phyloP scores from a whole-genome alignment of 2,329 filamentous ascomycete species.

The Podosphaera fusca region DNA sequence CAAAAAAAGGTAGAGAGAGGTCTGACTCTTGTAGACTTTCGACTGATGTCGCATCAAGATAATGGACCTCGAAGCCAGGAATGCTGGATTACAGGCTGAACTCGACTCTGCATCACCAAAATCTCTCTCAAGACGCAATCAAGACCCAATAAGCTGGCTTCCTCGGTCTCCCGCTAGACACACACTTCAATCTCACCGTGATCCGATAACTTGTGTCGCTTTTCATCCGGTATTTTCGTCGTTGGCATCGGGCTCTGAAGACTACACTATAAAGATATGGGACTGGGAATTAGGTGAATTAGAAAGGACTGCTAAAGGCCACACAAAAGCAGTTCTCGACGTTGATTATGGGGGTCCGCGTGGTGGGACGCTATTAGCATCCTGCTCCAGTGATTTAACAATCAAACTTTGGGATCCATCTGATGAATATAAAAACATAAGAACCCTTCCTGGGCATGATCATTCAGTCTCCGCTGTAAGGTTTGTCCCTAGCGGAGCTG shows the following conservation, averaged over 20 bases:
- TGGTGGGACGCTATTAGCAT: slow-evolving; percentile 51
- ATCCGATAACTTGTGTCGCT: slow-evolving; percentile 64
- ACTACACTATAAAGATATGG: slow-evolving; percentile 91
- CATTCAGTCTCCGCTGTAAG: slow-evolving; percentile 76
- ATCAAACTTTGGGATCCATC: slow-evolving; percentile 90
- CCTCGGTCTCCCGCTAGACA: slow-evolving; percentile 65
- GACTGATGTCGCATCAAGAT: slow-evolving; percentile 32
- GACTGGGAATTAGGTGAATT: slow-evolving; percentile 88
- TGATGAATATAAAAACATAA: slow-evolving; percentile 86
- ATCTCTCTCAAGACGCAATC: slow-evolving; percentile 51
- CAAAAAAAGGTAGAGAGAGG: slow-evolving; percentile 60
- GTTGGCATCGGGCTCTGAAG: slow-evolving; percentile 73
- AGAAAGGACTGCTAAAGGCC: slow-evolving; percentile 74
- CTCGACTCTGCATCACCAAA: slow-evolving; percentile 63
- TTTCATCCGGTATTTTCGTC: slow-evolving; percentile 87
- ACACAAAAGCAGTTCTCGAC: slow-evolving; percentile 71
- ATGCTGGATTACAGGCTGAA: slow-evolving; percentile 52
- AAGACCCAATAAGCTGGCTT: slow-evolving; percentile 70
- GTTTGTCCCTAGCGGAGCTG: slow-evolving; percentile 66
- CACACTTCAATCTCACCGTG: slow-evolving; percentile 60
- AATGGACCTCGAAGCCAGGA: slow-evolving; percentile 72
- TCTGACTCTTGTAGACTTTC: not conserved
- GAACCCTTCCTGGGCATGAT: slow-evolving; percentile 75
- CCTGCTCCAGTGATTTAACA: slow-evolving; percentile 55
- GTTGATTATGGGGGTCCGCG: slow-evolving; percentile 76